These are phyloP conservation scores for Coelastrella sp. DNA, from an alignment of 139 green algal species.

Conservation along the genomic window DNA sequence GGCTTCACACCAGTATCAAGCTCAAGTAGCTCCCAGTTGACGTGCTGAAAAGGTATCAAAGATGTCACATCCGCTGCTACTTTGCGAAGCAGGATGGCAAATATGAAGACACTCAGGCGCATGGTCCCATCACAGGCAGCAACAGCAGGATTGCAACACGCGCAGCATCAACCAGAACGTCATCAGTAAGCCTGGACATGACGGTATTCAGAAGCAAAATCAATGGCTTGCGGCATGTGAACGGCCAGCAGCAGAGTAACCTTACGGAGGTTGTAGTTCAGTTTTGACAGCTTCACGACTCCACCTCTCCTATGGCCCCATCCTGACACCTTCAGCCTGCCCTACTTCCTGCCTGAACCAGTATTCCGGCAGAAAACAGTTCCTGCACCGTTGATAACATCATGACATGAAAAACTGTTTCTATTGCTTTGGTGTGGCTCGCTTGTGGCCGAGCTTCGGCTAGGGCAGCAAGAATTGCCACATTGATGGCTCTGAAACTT, in stretches of 20 bases:
- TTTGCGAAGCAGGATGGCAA: background rate
- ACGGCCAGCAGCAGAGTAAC: no score
- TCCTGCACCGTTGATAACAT: background rate
- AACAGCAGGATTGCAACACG: background rate
- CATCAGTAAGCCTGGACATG: no score
- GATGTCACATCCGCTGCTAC: background rate
- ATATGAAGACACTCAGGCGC: background rate
- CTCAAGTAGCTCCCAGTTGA: slow-evolving; percentile 6
- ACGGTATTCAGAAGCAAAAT: no score
- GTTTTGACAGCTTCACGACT: no score
- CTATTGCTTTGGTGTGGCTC: background rate
- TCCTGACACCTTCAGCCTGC: no score
- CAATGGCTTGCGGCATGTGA: no score
- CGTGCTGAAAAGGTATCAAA: background rate
- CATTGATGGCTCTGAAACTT: background rate
- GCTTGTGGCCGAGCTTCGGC: background rate
- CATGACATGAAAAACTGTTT: background rate
- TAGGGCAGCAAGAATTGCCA: background rate
- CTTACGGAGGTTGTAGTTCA: no score
- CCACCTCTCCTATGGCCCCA: no score
- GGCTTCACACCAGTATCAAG: slow-evolving; percentile 18
- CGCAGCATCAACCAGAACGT: no score
- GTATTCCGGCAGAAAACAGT: no score
- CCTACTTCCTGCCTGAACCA: no score
- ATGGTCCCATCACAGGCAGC: background rate